These are phyloP conservation scores for Abelmoschus esculentus DNA, from an alignment of 345 rosid species.

Conservation along the genomic window DNA sequence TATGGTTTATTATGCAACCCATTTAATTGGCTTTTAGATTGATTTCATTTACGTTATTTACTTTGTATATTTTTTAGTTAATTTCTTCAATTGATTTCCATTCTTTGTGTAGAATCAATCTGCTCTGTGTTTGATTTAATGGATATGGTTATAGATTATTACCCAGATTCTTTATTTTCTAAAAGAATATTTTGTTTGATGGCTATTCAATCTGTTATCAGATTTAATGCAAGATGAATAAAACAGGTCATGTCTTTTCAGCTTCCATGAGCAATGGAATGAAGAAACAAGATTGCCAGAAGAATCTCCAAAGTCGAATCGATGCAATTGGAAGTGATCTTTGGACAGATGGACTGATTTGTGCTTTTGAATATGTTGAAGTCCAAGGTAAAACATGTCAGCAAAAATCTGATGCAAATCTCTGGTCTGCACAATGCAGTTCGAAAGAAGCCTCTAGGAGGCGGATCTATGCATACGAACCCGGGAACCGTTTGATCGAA, in stretches of 20 bases:
- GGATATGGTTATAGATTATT: no score
- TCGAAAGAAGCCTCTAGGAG: conserved; percentile 4
- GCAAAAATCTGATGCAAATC: conserved; percentile 13
- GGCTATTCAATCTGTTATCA: no score
- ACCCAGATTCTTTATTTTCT: no score
- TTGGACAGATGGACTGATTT: conserved; percentile 53
- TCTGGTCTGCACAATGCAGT: conserved; percentile 6
- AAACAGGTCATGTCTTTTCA: neutral
- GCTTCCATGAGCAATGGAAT: neutral
- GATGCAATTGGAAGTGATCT: conserved; percentile 22
- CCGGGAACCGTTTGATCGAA: neutral
- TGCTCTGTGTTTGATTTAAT: neutral
- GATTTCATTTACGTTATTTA: neutral
- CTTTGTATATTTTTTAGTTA: neutral
- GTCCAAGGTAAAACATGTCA: conserved; percentile 21
- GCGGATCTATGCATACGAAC: neutral
- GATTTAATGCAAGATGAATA: conserved; percentile 11
- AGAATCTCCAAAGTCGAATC: conserved; percentile 15
- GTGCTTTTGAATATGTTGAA: conserved; percentile 45
- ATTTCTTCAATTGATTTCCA: neutral
- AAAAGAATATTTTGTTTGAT: no score
- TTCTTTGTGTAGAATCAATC: neutral
- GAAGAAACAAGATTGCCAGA: conserved; percentile 18
- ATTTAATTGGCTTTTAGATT: neutral
- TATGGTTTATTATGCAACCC: neutral